Conservation (phyloP, 2,329 filamentous ascomycete species). For the Pestalotiopsis sp. region DNA sequence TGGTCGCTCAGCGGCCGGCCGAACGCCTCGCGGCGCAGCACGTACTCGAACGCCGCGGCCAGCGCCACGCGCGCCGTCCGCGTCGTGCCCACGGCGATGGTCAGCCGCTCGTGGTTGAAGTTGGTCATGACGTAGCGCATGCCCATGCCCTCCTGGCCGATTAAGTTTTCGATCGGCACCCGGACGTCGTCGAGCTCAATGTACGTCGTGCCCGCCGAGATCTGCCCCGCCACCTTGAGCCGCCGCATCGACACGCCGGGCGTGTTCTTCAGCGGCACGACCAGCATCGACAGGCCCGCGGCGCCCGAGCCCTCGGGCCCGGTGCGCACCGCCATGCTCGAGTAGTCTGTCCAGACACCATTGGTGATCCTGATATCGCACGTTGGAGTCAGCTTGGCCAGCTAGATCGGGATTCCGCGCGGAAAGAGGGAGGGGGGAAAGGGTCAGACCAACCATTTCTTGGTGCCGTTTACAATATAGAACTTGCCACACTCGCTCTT, state of each 20-base stretch:
- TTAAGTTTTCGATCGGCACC: conserved; percentile 70
- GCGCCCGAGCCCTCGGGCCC: conserved; percentile 61
- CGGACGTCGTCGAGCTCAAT: conserved; percentile 77
- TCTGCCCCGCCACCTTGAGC: conserved; percentile 67
- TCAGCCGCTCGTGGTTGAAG: conserved; percentile 78
- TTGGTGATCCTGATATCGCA: conserved; percentile 74
- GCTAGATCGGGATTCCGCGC: neutral
- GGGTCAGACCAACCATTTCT: conserved; percentile 63
- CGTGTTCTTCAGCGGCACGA: conserved; percentile 70
- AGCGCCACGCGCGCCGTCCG: conserved; percentile 54
- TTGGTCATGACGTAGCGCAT: conserved; percentile 79
- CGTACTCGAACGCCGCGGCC: conserved; percentile 38
- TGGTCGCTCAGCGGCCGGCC: conserved; percentile 67
- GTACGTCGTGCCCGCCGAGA: conserved; percentile 70
- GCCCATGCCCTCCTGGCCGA: conserved; percentile 70
- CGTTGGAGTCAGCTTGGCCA: neutral
- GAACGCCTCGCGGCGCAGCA: conserved; percentile 41
- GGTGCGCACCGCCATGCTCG: conserved; percentile 73
- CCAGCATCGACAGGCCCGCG: conserved; percentile 64
- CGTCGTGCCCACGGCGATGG: conserved; percentile 66
- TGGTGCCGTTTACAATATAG: conserved; percentile 74
- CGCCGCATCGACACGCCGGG: conserved; percentile 70
- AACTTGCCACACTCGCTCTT: conserved; percentile 65
- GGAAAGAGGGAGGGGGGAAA: neutral
- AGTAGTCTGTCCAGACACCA: conserved; percentile 70